Percentiles rank a stretch among this genome's conserved stretches.
Conservation (phyloP, 1,139 yeast species). For the Kluyveromyces marxianus region DNA sequence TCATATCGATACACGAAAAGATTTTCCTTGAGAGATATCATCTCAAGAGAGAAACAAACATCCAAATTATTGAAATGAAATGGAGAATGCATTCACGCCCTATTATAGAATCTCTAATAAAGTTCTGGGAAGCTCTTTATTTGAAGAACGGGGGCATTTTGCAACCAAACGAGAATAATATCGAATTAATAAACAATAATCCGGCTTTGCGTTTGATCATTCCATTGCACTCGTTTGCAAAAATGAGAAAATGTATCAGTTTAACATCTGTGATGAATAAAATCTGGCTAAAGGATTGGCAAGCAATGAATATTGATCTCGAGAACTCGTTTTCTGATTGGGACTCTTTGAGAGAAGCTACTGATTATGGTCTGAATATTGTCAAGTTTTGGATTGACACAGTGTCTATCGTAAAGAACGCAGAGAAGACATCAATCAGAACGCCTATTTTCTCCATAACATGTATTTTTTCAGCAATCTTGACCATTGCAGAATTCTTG, state of each 20-base stretch:
- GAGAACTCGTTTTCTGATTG: constrained; percentile 35
- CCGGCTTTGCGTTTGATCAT: constrained; percentile 56
- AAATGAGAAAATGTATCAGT: constrained; percentile 52
- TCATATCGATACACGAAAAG: constrained; percentile 67
- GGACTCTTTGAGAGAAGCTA: constrained; percentile 46
- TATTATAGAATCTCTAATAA: constrained; percentile 44
- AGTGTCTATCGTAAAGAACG: constrained; percentile 52
- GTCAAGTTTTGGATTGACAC: constrained; percentile 64
- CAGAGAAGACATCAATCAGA: constrained; percentile 55
- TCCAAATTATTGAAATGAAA: constrained; percentile 37
- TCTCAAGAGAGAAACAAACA: constrained; percentile 30
- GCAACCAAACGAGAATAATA: constrained; percentile 38
- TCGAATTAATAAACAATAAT: constrained; percentile 41
- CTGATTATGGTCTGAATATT: constrained; percentile 50
- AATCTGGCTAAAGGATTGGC: constrained; percentile 60
- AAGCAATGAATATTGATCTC: constrained; percentile 48
- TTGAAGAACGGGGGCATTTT: constrained; percentile 55
- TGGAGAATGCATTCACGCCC: constrained; percentile 63
- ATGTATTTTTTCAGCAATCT: constrained; percentile 53
- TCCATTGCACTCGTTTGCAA: constrained; percentile 57
- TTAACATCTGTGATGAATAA: constrained; percentile 49
- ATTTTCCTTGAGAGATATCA: constrained; percentile 46
- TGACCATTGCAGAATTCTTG: constrained; percentile 56
- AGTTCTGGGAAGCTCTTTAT: constrained; percentile 59
- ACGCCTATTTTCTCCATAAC: constrained; percentile 71